Evolutionary conservation across 768 basidiomycete species (phyloP).

Genomic region (Chalciporus sphaerocephalus): DNA sequence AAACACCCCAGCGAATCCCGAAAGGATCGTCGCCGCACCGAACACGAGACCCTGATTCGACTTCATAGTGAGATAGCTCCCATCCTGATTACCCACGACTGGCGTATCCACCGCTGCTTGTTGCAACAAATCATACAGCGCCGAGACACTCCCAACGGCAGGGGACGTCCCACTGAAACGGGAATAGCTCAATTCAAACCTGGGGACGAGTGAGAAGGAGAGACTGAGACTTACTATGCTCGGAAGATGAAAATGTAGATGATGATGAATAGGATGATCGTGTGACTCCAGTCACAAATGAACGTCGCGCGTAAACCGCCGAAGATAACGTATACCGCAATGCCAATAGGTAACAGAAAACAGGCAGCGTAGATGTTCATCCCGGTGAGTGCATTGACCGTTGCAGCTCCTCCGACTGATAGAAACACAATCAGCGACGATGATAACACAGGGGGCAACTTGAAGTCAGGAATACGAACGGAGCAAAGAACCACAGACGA

Average conservation of each 20-base stretch:
- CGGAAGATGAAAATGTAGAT: constrained; percentile 35
- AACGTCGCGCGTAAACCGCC: constrained; percentile 45
- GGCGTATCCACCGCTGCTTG: constrained; percentile 43
- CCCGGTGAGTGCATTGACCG: constrained; percentile 42
- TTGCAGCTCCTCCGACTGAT: constrained; percentile 43
- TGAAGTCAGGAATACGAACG: constrained; percentile 27
- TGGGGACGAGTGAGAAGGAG: neutral
- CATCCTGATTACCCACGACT: constrained; percentile 45
- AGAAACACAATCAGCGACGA: neutral
- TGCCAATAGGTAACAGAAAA: constrained; percentile 44
- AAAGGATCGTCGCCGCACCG: constrained; percentile 35
- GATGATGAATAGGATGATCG: constrained; percentile 41
- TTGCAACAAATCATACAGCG: constrained; percentile 45
- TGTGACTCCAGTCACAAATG: constrained; percentile 43
- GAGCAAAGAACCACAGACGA: constrained; percentile 49
- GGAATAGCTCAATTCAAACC: constrained; percentile 2
- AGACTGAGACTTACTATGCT: constrained; percentile 25
- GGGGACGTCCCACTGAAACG: constrained; percentile 35
- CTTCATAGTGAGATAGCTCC: constrained; percentile 56
- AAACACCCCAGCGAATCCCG: constrained; percentile 46
- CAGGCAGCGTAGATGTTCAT: constrained; percentile 43
- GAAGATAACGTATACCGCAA: constrained; percentile 40
- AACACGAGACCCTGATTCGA: constrained; percentile 44
- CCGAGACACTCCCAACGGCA: constrained; percentile 36
- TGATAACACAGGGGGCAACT: neutral